Base-by-base conservation (phyloP, 805 yeast genomes). In the Candida germanica region DNA sequence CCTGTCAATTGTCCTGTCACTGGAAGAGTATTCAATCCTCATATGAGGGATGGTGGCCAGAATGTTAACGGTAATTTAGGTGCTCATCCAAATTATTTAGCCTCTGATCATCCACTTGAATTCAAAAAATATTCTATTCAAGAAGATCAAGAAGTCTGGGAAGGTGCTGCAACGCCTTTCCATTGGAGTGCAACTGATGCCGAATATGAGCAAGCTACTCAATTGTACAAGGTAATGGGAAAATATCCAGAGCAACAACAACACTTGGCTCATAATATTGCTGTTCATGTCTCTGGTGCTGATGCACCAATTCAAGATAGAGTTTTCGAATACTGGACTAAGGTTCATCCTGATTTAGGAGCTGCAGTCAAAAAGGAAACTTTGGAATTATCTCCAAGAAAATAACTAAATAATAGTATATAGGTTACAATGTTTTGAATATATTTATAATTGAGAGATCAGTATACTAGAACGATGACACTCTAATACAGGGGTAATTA, bases 1-100 rank as follows among this genome's bases (percentile, higher is more conserved):
- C 96, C 96, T n/a, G 88, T 85, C 50, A 87, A 87, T 60, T 83
- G 94, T 61, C 95, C 96, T 39, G 61, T 67, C 26, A 51, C 70
- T 32, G 71, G 69, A 34, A 51, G 54, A 28, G 70, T 66, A 16
- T 68, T 49, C 56, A 64, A 64, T 57, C 95, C 95, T 19, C 80
- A 79, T 50, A 75, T 80, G 50, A 77, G 95, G 66, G 95, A 87
- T 58, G 96, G 96, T 61, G 74, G 79, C 30, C 80, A 82, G 88
- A 47, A 35, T 35, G 69, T 67, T 33, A 63, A 67, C 50, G 73
- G 73, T 37, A 87, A 87, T 66, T 74, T 81, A 54, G 95, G 94
- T 26, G 64, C 75, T 38, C 76, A 77, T 46, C 93, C 95, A 57
- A 83, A 83, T 64, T 86, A 87, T 61, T 65, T 80, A 41, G 76